These are phyloP conservation scores for Megacollybia marginata DNA, from an alignment of 768 basidiomycete species.

Conservation along the genomic window DNA sequence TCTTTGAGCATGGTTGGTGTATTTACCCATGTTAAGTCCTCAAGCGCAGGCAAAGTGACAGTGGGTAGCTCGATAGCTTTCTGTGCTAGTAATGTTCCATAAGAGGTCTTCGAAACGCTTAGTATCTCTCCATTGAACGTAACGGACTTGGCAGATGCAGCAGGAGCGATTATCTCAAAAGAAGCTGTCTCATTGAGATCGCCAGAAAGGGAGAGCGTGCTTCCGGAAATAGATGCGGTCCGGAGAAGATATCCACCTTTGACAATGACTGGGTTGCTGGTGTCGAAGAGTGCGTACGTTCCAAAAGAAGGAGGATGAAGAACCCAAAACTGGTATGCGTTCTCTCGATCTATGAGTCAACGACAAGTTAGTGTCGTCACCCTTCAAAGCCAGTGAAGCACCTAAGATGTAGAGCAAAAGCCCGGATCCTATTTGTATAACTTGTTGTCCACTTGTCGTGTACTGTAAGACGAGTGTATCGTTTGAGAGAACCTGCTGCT, in stretches of 20 bases:
- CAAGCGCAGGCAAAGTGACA: conserved; percentile 26
- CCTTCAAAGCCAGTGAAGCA: conserved; percentile 4
- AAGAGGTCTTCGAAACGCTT: conserved; percentile 25
- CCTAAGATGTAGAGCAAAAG: conserved; percentile 39
- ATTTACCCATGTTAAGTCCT: conserved; percentile 23
- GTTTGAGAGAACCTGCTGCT: conserved; percentile 25
- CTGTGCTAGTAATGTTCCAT: conserved; percentile 32
- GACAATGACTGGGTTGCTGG: conserved; percentile 35
- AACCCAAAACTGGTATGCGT: conserved; percentile 46
- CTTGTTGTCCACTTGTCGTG: conserved; percentile 37
- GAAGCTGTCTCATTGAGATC: conserved; percentile 35
- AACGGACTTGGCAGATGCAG: conserved; percentile 26
- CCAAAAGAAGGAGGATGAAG: conserved; percentile 33
- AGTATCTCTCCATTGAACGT: conserved; percentile 36
- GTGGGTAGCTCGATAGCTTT: conserved; percentile 24
- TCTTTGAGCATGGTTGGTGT: not conserved
- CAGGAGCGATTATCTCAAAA: conserved; percentile 42
- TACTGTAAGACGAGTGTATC: conserved; percentile 35
- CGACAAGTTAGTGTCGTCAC: not conserved
- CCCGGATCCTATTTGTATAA: conserved; percentile 32
- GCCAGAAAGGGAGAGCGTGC: conserved; percentile 33
- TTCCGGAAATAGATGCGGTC: conserved; percentile 24
- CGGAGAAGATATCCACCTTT: conserved; percentile 44
- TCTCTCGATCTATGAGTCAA: conserved; percentile 30
- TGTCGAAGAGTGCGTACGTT: conserved; percentile 28